Conservation (phyloP, 768 basidiomycete genomes). For the Lactarius sanguifluus region DNA sequence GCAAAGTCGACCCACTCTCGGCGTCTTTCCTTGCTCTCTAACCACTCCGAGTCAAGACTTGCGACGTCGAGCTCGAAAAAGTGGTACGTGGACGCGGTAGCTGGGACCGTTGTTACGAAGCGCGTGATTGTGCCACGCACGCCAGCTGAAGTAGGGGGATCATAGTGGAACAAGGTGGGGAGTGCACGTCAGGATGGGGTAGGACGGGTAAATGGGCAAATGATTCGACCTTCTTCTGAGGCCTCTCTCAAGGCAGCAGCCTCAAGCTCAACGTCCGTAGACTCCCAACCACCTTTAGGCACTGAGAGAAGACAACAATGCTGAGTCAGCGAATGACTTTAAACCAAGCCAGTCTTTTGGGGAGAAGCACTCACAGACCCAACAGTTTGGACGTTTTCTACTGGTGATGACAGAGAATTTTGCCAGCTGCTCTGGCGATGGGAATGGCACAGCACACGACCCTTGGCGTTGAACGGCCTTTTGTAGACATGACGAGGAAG, state of each 20-base stretch:
- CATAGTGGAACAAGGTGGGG: conserved; percentile 41
- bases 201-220: conserved; percentile 74
- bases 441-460: conserved; percentile 92
- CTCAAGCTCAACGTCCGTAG: conserved; percentile 76
- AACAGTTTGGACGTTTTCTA: conserved; percentile 73
- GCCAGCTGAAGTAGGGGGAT: conserved; percentile 57
- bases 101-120: conserved; percentile 79
- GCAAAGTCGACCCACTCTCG: conserved; percentile 89
- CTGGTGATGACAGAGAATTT: conserved; percentile 83
- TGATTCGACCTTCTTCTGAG: conserved; percentile 93
- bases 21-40: conserved; percentile 74
- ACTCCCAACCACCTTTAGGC: conserved; percentile 92
- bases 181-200: conserved; percentile 61
- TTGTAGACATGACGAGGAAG: conserved; percentile 40
- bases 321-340: conserved; percentile 25
- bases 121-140: conserved; percentile 85
- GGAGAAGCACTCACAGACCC: conserved; percentile 76
- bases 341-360: conserved; percentile 8
- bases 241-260: conserved; percentile 90
- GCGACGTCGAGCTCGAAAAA: conserved; percentile 88
- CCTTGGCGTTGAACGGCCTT: conserved; percentile 78
- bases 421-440: conserved; percentile 67
- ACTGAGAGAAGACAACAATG: conserved; percentile 45
- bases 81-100: conserved; percentile 80
- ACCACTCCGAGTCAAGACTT: conserved; percentile 74